A percentile compares a stretch with the other conserved stretches of the same genome.
Evolutionary conservation across 495 filamentous ascomycete species (phyloP).

Genomic region (Bacidia gigantensis): DNA sequence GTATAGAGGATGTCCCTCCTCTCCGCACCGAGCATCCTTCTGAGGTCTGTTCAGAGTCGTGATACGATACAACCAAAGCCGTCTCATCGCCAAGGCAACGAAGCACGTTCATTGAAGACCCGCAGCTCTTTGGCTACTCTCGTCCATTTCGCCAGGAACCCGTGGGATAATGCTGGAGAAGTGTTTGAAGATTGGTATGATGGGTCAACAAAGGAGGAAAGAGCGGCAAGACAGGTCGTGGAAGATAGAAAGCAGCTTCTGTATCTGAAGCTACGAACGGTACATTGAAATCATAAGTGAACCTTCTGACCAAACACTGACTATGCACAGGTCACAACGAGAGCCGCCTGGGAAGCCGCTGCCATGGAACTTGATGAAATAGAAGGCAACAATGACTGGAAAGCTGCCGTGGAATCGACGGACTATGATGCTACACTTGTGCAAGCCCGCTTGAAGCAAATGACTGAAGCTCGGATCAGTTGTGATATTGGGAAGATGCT

Average conservation of each 20-base stretch:
- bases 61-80: background rate
- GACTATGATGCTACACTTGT: constrained; percentile 64
- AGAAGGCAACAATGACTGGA: constrained; percentile 76
- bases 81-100: background rate
- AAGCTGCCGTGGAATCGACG: constrained; percentile 43
- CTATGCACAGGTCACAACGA: constrained; percentile 41
- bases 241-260: constrained; percentile 52
- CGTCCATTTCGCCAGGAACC: constrained; percentile 15
- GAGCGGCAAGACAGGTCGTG: constrained; percentile 31
- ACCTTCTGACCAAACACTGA: background rate
- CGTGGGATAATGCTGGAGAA: constrained; percentile 27
- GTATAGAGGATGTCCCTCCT: background rate
- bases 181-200: constrained; percentile 38
- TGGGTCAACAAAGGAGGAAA: constrained; percentile 41
- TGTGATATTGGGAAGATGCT: constrained; percentile 67
- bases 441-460: constrained; percentile 48
- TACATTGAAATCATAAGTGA: constrained; percentile 25
- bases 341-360: constrained; percentile 49
- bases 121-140: constrained; percentile 13
- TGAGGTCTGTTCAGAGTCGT: background rate
- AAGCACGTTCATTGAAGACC: background rate
- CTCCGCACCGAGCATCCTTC: background rate
- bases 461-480: constrained; percentile 61
- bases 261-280: constrained; percentile 46
- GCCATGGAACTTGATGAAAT: constrained; percentile 69